A percentile compares a stretch with the other conserved stretches of the same genome.
These are phyloP conservation scores for Holtermannia corniformis DNA, from an alignment of 768 basidiomycete genomes.

Conservation along the genomic window DNA sequence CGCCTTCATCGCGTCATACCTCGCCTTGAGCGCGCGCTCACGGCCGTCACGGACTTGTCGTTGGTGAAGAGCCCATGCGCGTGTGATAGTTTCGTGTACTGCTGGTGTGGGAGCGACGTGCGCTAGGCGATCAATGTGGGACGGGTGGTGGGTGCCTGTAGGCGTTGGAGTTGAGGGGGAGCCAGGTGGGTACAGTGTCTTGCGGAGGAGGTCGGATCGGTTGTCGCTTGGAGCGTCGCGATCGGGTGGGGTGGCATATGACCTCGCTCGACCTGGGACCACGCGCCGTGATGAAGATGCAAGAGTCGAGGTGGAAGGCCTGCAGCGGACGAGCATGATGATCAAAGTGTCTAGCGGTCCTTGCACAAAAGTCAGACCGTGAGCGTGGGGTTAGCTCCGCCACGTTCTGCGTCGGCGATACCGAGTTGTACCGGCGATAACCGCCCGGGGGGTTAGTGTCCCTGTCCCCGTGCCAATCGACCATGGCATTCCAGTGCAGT, in stretches of 20 bases:
- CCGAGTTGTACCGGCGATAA: no score
- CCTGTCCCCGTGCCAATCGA: no score
- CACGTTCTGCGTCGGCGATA: no score
- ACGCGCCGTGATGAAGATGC: no score
- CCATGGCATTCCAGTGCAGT: no score
- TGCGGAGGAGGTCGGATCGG: slow-evolving; percentile 56
- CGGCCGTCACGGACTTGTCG: slow-evolving; percentile 63
- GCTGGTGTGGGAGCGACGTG: slow-evolving; percentile 78
- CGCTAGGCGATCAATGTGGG: slow-evolving; percentile 65
- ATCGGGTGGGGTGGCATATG: background rate
- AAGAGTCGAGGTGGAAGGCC: background rate
- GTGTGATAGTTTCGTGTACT: slow-evolving; percentile 82
- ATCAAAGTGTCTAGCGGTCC: no score
- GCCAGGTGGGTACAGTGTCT: slow-evolving; percentile 69
- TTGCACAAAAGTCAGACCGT: no score
- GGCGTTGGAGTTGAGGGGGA: slow-evolving; percentile 54
- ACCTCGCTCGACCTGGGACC: no score
- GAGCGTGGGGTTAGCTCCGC: no score
- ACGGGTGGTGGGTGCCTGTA: slow-evolving; percentile 72
- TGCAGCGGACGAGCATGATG: background rate
- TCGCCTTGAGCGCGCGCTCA: slow-evolving; percentile 59
- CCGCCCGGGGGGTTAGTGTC: no score
- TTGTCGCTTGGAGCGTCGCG: slow-evolving; percentile 13
- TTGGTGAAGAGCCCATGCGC: slow-evolving; percentile 76
- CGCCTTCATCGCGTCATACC: slow-evolving; percentile 67